These are phyloP conservation scores for Eimeria necatrix DNA, from an alignment of 169 alveolate genomes.

Conservation along the genomic window DNA sequence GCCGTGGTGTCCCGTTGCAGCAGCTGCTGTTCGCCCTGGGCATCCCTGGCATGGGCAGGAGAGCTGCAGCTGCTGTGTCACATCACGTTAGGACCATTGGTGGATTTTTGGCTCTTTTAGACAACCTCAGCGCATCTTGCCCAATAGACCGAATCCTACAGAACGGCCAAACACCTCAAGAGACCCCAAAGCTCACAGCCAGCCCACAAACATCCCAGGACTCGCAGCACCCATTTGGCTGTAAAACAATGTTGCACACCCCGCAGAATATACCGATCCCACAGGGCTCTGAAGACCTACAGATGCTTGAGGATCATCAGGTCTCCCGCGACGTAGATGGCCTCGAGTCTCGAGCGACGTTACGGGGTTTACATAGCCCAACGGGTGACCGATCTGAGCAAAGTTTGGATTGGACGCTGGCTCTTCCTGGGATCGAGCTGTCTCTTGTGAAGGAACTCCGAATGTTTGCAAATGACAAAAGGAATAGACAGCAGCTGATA, in stretches of 20 bases:
- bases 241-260: too few relatives aligned
- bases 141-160: background rate
- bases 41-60: constrained; percentile 37
- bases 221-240: too few relatives aligned
- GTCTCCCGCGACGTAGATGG: too few relatives aligned
- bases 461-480: background rate
- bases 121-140: background rate
- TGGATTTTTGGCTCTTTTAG: background rate
- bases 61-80: constrained; percentile 14
- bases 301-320: too few relatives aligned
- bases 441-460: background rate
- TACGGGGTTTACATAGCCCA: too few relatives aligned
- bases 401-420: background rate
- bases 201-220: background rate
- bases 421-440: background rate
- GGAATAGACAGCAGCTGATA: constrained; percentile 33
- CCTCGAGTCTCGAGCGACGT: too few relatives aligned
- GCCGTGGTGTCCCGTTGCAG: constrained; percentile 32
- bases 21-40: constrained; percentile 52
- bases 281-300: too few relatives aligned
- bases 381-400: background rate
- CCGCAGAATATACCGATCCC: too few relatives aligned
- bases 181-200: background rate
- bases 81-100: background rate
- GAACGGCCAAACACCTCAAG: background rate